These are phyloP conservation scores for Xerocomellus amylosporus DNA, from an alignment of 768 basidiomycete species.

Conservation along the genomic window DNA sequence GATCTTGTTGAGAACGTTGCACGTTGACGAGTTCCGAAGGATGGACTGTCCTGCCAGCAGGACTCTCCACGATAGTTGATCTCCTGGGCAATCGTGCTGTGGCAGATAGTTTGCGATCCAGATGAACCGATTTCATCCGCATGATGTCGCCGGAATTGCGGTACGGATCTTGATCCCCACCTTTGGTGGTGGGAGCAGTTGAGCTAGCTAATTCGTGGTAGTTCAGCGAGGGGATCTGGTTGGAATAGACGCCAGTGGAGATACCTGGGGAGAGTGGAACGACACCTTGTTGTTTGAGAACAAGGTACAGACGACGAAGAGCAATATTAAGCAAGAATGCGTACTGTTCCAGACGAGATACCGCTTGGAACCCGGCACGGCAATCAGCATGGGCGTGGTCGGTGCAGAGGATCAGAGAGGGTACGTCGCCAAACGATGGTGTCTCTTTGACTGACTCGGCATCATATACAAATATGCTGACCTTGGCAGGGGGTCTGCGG, in stretches of 20 bases:
- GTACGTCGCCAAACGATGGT: slow-evolving; percentile 68
- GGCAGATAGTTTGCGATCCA: slow-evolving; percentile 93
- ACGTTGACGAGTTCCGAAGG: slow-evolving; percentile 54
- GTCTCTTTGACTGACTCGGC: slow-evolving; percentile 65
- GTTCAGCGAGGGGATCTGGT: slow-evolving; percentile 8
- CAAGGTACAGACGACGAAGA: slow-evolving; percentile 81
- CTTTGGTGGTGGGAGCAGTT: slow-evolving; percentile 34
- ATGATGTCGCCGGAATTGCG: slow-evolving; percentile 88
- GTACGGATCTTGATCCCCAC: slow-evolving; percentile 67
- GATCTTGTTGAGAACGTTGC: slow-evolving; percentile 46
- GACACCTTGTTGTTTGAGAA: slow-evolving; percentile 85
- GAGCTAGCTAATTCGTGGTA: slow-evolving; percentile 23
- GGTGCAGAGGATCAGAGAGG: slow-evolving; percentile 70
- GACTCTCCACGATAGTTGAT: slow-evolving; percentile 94
- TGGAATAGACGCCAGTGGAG: slow-evolving; percentile 13
- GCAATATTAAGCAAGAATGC: slow-evolving; percentile 97
- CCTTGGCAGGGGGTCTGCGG: slow-evolving; percentile 78
- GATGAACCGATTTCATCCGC: slow-evolving; percentile 90
- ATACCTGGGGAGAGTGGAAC: slow-evolving; percentile 79
- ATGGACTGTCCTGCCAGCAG: slow-evolving; percentile 82
- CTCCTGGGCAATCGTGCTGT: slow-evolving; percentile 90
- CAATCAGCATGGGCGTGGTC: slow-evolving; percentile 71
- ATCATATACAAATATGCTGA: slow-evolving; percentile 75
- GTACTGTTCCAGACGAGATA: slow-evolving; percentile 94
- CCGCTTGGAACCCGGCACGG: slow-evolving; percentile 79